A percentile compares a stretch with the other conserved stretches of the same genome.
These are phyloP conservation scores for Tetradesmus obliquus DNA, from an alignment of 139 green algal species.

Conservation along the genomic window DNA sequence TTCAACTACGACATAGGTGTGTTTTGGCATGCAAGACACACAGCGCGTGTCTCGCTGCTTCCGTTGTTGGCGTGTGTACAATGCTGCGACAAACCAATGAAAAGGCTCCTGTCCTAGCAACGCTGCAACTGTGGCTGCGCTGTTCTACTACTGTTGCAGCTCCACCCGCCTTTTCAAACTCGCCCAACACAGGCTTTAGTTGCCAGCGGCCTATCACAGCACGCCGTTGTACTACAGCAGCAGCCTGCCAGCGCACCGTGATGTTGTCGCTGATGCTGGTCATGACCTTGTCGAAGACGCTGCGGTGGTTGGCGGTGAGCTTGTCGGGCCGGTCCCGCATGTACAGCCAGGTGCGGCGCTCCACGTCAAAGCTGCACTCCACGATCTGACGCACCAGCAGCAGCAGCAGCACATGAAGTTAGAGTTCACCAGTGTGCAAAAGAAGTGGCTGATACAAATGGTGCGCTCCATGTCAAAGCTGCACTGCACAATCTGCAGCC, in stretches of 20 bases:
- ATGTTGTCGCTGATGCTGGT: conserved; percentile 49
- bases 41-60: too few relatives aligned
- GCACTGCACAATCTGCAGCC: background rate
- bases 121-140: too few relatives aligned
- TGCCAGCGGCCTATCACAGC: background rate
- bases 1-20: too few relatives aligned
- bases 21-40: too few relatives aligned
- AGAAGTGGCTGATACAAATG: too few relatives aligned
- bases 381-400: conserved; percentile 64
- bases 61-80: too few relatives aligned
- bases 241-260: conserved; percentile 17
- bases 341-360: conserved; percentile 76
- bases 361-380: conserved; percentile 84
- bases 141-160: background rate
- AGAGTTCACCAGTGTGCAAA: background rate
- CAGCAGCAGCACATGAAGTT: conserved; percentile 14
- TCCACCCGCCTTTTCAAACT: too few relatives aligned
- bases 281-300: conserved; percentile 82
- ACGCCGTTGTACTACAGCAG: background rate
- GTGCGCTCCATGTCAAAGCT: too few relatives aligned
- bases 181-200: too few relatives aligned
- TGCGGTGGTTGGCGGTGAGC: conserved; percentile 79
- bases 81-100: too few relatives aligned
- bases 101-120: too few relatives aligned
- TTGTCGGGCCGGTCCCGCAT: conserved; percentile 92